These are phyloP conservation scores for Myotisia sp. DNA, from an alignment of 2,329 filamentous ascomycete genomes.

Conservation along the genomic window DNA sequence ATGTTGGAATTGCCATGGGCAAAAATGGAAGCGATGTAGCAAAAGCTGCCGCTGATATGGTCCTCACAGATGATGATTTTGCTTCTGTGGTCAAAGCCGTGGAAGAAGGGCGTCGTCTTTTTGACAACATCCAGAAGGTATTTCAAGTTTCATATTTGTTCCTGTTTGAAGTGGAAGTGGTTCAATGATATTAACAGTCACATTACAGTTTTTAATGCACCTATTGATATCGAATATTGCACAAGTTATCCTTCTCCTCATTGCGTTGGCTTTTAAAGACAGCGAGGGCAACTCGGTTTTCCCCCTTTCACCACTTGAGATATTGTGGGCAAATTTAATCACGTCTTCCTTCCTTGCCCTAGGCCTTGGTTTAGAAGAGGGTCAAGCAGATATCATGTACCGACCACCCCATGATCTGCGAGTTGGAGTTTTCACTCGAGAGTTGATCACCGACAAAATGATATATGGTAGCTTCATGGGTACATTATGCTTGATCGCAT, in stretches of 20 bases:
- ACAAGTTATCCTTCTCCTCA: constrained; percentile 66
- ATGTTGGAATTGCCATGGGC: constrained; percentile 74
- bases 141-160: background rate
- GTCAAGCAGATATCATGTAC: constrained; percentile 60
- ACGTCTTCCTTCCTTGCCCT: constrained; percentile 78
- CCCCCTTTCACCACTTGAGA: constrained; percentile 69
- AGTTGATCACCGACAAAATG: constrained; percentile 29
- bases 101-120: constrained; percentile 62
- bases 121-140: constrained; percentile 59
- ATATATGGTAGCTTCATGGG: constrained; percentile 34
- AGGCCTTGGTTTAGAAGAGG: constrained; percentile 65
- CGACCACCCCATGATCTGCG: constrained; percentile 56
- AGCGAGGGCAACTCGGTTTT: constrained; percentile 58
- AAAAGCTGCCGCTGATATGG: constrained; percentile 49
- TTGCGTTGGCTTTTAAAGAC: constrained; percentile 71
- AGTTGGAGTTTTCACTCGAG: constrained; percentile 28
- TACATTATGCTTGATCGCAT: constrained; percentile 29
- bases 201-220: constrained; percentile 55
- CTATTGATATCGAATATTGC: constrained; percentile 68
- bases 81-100: constrained; percentile 69
- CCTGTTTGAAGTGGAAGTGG: constrained; percentile 25
- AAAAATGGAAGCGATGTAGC: constrained; percentile 61
- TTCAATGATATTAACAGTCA: constrained; percentile 40
- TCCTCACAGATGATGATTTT: constrained; percentile 54
- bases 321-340: constrained; percentile 85